Conservation (phyloP, 140 eudicot species). For the Senecio squalidus region DNA sequence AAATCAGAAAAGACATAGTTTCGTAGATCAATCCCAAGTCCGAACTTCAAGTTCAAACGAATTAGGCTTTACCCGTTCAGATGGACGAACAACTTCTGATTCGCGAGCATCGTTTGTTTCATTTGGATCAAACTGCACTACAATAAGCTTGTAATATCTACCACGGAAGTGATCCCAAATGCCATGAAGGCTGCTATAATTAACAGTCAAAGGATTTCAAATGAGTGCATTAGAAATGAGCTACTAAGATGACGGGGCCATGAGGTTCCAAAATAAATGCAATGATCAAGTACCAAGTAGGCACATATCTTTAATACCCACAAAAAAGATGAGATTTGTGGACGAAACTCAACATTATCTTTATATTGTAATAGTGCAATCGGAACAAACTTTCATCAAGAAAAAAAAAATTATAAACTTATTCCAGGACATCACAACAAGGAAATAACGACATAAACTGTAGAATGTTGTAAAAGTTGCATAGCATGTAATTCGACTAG, state of each 20-base stretch:
- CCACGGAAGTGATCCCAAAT: constrained; percentile 17
- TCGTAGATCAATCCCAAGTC: constrained; percentile 4
- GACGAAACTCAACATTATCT: background rate
- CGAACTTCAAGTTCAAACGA: background rate
- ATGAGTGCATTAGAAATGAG: background rate
- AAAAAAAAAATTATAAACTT: too few species aligned
- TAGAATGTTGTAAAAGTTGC: background rate
- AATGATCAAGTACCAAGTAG: background rate
- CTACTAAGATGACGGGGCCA: background rate
- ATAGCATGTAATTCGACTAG: background rate
- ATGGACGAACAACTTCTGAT: constrained; percentile 42
- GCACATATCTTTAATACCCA: background rate
- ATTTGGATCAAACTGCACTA: constrained; percentile 14
- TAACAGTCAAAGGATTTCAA: constrained; percentile 3
- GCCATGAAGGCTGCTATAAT: constrained; percentile 25
- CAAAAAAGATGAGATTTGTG: background rate
- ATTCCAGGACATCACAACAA: too few species aligned
- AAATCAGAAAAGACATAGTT: constrained; percentile 1
- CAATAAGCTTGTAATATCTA: constrained; percentile 17
- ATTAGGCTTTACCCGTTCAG: constrained; percentile 27
- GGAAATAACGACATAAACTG: background rate
- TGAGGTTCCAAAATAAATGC: background rate
- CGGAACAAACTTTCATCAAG: too few species aligned
- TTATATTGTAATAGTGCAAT: background rate
- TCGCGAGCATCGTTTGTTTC: constrained; percentile 30